These are phyloP conservation scores for Knoxia roxburghii DNA, from an alignment of 257 asterid genomes.

Conservation along the genomic window DNA sequence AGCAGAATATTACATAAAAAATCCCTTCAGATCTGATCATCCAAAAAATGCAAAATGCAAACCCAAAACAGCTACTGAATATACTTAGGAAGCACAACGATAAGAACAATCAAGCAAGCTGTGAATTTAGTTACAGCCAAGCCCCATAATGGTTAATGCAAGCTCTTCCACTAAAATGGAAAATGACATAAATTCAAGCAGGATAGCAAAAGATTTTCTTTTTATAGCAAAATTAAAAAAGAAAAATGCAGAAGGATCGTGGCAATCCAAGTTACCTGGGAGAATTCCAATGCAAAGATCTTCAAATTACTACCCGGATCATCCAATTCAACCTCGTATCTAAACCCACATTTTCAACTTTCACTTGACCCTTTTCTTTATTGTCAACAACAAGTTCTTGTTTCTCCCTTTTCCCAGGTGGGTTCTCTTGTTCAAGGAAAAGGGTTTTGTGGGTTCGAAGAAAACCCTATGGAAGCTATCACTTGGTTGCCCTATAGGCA, in stretches of 20 bases:
- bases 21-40: conserved; percentile 51
- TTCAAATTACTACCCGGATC: conserved; percentile 40
- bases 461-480: conserved; percentile 21
- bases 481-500: neutral
- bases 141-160: conserved; percentile 9
- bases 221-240: too few relatives aligned
- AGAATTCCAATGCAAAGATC: conserved; percentile 49
- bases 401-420: neutral
- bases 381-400: too few relatives aligned
- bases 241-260: conserved; percentile 23
- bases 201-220: neutral
- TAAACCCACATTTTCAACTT: conserved; percentile 21
- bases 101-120: conserved; percentile 12
- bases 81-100: neutral
- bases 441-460: conserved; percentile 21
- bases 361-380: neutral
- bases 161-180: neutral
- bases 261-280: conserved; percentile 39
- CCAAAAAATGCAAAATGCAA: conserved; percentile 18
- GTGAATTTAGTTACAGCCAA: conserved; percentile 14
- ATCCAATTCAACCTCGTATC: conserved; percentile 25
- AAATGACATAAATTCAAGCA: neutral
- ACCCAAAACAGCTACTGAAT: neutral
- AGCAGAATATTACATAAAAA: conserved; percentile 12
- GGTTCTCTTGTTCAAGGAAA: neutral